phyloP scores from a whole-genome alignment of 495 filamentous ascomycete genomes.

The Thozetella sp. region DNA sequence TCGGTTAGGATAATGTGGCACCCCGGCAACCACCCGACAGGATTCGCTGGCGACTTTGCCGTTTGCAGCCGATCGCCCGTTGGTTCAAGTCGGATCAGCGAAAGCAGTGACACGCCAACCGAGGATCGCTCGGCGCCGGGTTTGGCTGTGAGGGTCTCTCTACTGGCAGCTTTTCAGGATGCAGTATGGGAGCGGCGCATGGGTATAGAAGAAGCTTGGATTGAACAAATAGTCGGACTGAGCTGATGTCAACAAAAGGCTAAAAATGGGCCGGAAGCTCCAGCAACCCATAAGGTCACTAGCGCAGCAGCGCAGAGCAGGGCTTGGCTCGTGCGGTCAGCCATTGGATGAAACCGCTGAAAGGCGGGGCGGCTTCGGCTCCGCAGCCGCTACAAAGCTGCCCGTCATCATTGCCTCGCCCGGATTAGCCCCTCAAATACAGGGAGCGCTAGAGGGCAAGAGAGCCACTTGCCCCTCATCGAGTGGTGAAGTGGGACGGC shows the following conservation, averaged over 20 bases:
- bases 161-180: too few relatives aligned
- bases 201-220: too few relatives aligned
- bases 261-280: background rate
- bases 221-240: background rate
- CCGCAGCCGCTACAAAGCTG: background rate
- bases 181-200: too few relatives aligned
- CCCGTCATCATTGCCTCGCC: too few relatives aligned
- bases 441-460: background rate
- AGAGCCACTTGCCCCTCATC: background rate
- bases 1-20: background rate
- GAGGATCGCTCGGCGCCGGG: too few relatives aligned
- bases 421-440: background rate
- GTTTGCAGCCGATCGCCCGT: background rate
- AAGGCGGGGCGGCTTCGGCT: background rate
- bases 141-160: too few relatives aligned
- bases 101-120: too few relatives aligned
- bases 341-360: background rate
- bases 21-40: background rate
- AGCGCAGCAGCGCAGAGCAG: background rate
- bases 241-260: background rate
- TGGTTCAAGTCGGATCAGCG: too few relatives aligned
- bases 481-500: background rate
- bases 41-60: background rate
- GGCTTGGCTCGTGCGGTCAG: background rate
- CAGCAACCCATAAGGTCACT: background rate